These are phyloP conservation scores for Microcyclospora pomicola DNA, from an alignment of 2,329 filamentous ascomycete genomes.

Conservation along the genomic window DNA sequence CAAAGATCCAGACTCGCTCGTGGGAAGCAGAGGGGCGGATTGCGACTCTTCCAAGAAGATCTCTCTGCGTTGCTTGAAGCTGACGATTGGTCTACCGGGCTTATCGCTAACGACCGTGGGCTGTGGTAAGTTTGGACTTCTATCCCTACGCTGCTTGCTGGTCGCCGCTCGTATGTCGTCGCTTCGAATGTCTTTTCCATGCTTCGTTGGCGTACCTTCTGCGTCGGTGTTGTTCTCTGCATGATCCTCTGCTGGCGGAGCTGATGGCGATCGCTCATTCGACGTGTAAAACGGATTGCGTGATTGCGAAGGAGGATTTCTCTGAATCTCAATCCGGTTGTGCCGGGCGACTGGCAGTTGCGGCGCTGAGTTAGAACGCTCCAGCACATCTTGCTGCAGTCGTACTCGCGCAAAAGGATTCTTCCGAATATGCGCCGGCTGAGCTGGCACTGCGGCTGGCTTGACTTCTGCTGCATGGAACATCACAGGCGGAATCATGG, in stretches of 20 bases:
- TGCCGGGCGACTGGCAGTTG: slow-evolving; percentile 23
- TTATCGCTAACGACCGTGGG: slow-evolving; percentile 84
- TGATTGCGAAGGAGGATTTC: slow-evolving; percentile 70
- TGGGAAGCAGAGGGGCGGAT: not conserved
- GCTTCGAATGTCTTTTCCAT: slow-evolving; percentile 69
- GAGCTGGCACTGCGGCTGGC: slow-evolving; percentile 17
- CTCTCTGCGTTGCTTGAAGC: slow-evolving; percentile 66
- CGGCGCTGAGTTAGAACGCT: slow-evolving; percentile 32
- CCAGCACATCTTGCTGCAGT: slow-evolving; percentile 35
- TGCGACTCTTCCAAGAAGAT: slow-evolving; percentile 51
- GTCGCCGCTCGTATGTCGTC: slow-evolving; percentile 85
- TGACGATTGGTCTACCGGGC: slow-evolving; percentile 87
- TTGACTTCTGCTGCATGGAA: slow-evolving; percentile 7
- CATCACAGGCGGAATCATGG: not conserved
- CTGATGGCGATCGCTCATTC: slow-evolving; percentile 36
- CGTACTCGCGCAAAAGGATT: slow-evolving; percentile 53
- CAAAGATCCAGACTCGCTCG: not conserved
- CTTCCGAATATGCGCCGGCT: slow-evolving; percentile 39
- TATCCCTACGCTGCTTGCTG: slow-evolving; percentile 74
- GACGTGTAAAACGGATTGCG: slow-evolving; percentile 66
- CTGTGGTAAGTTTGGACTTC: slow-evolving; percentile 74
- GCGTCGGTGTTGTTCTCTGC: slow-evolving; percentile 10
- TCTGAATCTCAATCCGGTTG: slow-evolving; percentile 59
- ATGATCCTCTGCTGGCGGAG: slow-evolving; percentile 29
- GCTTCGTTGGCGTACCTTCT: slow-evolving; percentile 40